These are phyloP conservation scores for Fusarium odoratissimum DNA, from an alignment of 2,329 filamentous ascomycete species.

Conservation along the genomic window DNA sequence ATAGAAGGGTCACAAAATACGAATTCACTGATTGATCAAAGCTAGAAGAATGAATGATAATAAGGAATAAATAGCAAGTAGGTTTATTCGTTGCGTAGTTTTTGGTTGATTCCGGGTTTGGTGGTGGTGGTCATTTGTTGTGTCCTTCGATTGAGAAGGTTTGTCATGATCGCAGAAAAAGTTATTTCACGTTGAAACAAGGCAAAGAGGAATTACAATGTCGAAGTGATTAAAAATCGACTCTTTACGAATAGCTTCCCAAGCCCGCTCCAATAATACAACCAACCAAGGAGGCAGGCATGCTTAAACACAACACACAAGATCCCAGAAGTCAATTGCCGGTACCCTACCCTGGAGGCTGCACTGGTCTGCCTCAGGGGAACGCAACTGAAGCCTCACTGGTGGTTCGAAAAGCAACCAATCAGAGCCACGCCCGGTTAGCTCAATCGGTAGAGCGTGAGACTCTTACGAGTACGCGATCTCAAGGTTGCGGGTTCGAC, in stretches of 20 bases:
- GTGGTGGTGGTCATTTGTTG: fast-evolving
- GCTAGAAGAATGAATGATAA: fast-evolving
- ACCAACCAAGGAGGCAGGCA: too few species aligned
- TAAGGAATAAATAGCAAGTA: too few species aligned
- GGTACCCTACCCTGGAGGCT: neutral
- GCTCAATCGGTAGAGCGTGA: slow-evolving; percentile 69
- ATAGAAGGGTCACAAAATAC: neutral
- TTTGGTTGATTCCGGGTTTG: fast-evolving
- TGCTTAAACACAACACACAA: neutral
- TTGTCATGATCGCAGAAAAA: too few species aligned
- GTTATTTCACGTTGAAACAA: fast-evolving
- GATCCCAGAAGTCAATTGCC: neutral
- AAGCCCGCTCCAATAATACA: fast-evolving
- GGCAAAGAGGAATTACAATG: too few species aligned
- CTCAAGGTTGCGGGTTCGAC: slow-evolving; percentile 69
- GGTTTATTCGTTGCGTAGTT: neutral
- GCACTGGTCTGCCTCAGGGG: fast-evolving
- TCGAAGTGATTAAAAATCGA: fast-evolving
- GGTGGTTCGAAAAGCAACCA: neutral
- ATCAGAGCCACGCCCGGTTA: slow-evolving; percentile 50
- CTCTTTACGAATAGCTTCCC: neutral
- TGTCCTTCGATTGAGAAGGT: fast-evolving
- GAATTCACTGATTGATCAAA: fast-evolving
- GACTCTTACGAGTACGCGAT: slow-evolving; percentile 66
- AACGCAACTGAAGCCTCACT: neutral